Conservation (phyloP, 768 basidiomycete species). For the Trametes maxima region DNA sequence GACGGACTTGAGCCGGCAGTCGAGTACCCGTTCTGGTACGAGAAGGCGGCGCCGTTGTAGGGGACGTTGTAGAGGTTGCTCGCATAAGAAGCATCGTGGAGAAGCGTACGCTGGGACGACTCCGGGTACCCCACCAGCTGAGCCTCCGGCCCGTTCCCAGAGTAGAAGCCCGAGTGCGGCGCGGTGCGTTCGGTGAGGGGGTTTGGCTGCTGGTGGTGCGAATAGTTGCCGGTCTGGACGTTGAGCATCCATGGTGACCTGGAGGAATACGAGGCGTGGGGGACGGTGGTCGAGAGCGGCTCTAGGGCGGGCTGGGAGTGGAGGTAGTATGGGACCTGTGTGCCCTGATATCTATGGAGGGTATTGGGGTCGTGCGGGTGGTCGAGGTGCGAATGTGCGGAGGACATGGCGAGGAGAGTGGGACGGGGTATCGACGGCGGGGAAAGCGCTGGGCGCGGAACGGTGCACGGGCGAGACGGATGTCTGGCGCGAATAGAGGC, state of each 20-base stretch:
- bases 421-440: constrained; percentile 15
- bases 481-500: background rate
- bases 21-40: constrained; percentile 15
- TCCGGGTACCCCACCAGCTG: constrained; percentile 34
- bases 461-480: background rate
- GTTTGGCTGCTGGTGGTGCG: constrained; percentile 19
- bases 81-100: constrained; percentile 28
- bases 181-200: constrained; percentile 26
- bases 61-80: constrained; percentile 23
- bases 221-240: constrained; percentile 25
- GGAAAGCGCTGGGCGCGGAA: constrained; percentile 14
- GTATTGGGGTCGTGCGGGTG: constrained; percentile 18
- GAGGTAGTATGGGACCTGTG: constrained; percentile 20
- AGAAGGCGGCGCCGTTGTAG: constrained; percentile 17
- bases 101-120: constrained; percentile 36
- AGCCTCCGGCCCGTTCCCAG: constrained; percentile 24
- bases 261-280: constrained; percentile 21
- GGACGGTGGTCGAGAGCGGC: constrained; percentile 19
- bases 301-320: constrained; percentile 19
- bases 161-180: constrained; percentile 18
- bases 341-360: constrained; percentile 21
- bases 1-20: constrained; percentile 8
- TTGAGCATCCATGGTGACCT: constrained; percentile 29
- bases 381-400: constrained; percentile 18
- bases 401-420: constrained; percentile 9